Percentiles rank a stretch among this genome's conserved stretches.
Conservation (phyloP, 305 asterid species). For the Ajuga reptans region DNA sequence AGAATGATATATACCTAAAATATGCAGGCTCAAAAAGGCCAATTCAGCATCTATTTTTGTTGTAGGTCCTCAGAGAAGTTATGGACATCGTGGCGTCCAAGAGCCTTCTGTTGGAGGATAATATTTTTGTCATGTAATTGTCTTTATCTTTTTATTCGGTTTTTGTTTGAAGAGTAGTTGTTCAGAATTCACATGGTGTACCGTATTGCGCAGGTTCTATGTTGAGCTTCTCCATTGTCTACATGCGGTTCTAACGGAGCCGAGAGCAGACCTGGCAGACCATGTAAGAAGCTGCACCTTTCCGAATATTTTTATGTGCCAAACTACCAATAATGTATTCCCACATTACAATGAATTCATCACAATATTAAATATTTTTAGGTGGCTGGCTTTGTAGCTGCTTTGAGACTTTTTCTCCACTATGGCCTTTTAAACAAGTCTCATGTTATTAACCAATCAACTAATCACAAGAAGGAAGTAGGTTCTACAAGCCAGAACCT, state of each 20-base stretch:
- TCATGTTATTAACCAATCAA: conserved; percentile 30
- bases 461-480: conserved; percentile 32
- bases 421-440: conserved; percentile 64
- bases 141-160: conserved; percentile 17
- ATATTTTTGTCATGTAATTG: conserved; percentile 46
- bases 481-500: conserved; percentile 32
- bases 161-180: conserved; percentile 24
- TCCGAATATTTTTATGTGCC: background rate
- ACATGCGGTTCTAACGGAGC: conserved; percentile 69
- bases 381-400: conserved; percentile 81
- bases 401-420: conserved; percentile 59
- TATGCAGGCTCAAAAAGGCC: conserved; percentile 21
- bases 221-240: conserved; percentile 69
- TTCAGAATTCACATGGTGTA: conserved; percentile 18
- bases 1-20: conserved; percentile 6
- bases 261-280: conserved; percentile 61
- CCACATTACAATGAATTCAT: conserved; percentile 13
- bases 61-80: conserved; percentile 62
- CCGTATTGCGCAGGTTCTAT: conserved; percentile 58
- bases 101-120: conserved; percentile 47
- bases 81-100: conserved; percentile 66
- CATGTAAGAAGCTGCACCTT: conserved; percentile 52
- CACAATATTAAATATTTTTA: conserved; percentile 22
- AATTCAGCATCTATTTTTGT: conserved; percentile 27
- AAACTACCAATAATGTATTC: background rate